Evolutionary conservation across 2,329 filamentous ascomycete genomes (phyloP).

Genomic region (Colletotrichum godetiae): DNA sequence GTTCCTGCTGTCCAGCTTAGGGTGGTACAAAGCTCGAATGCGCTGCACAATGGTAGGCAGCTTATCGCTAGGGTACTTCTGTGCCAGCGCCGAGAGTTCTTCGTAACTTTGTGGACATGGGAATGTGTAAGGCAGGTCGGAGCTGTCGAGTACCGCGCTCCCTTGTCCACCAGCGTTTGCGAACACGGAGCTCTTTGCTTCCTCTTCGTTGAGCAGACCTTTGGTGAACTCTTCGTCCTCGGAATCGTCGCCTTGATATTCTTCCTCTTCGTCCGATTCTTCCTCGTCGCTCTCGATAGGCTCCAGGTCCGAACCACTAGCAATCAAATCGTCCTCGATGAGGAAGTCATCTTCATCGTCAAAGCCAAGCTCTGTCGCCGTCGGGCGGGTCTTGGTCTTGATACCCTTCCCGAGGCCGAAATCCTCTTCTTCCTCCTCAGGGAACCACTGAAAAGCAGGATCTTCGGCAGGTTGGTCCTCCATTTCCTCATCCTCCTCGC

Average conservation of each 20-base stretch:
- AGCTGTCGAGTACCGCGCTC: constrained; percentile 58
- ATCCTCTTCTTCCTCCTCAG: constrained; percentile 60
- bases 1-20: constrained; percentile 85
- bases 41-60: constrained; percentile 85
- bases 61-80: constrained; percentile 70
- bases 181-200: constrained; percentile 65
- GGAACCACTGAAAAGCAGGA: constrained; percentile 44
- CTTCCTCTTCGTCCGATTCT: constrained; percentile 56
- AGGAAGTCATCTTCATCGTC: constrained; percentile 96
- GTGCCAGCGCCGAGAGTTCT: constrained; percentile 77
- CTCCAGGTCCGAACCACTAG: constrained; percentile 80
- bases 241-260: constrained; percentile 50
- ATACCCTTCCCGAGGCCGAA: constrained; percentile 72
- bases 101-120: constrained; percentile 83
- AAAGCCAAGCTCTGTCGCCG: constrained; percentile 74
- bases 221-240: constrained; percentile 79
- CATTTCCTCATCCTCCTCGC: constrained; percentile 53
- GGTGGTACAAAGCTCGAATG: constrained; percentile 92
- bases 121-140: constrained; percentile 81
- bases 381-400: constrained; percentile 61
- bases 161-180: constrained; percentile 44
- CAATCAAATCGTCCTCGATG: constrained; percentile 88
- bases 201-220: constrained; percentile 71
- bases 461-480: constrained; percentile 45
- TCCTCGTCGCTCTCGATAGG: constrained; percentile 64